Evolutionary conservation across 768 basidiomycete species (phyloP).

Genomic region (Termitomyces sp.): DNA sequence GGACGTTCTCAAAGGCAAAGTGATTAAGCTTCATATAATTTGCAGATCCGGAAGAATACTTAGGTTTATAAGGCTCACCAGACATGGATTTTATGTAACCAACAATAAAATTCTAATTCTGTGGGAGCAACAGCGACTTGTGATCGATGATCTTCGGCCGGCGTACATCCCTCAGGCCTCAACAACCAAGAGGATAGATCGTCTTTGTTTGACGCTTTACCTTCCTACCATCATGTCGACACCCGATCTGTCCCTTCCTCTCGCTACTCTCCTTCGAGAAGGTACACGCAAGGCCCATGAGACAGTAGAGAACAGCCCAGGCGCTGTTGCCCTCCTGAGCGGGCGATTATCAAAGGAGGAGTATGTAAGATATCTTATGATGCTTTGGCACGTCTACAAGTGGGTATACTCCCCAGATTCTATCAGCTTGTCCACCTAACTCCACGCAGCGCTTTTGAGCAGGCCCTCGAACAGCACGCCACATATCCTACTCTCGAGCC

Average conservation of each 20-base stretch:
- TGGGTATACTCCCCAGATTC: constrained; percentile 31
- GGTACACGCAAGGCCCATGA: constrained; percentile 52
- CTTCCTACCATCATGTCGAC: constrained; percentile 25
- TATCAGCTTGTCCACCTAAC: background rate
- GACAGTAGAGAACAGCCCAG: constrained; percentile 49
- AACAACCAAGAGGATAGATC: background rate
- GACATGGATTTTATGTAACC: too few species aligned
- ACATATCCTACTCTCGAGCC: constrained; percentile 58
- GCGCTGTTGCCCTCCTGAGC: constrained; percentile 50
- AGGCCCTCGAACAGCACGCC: constrained; percentile 52
- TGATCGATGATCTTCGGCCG: too few species aligned
- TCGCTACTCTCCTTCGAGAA: constrained; percentile 43
- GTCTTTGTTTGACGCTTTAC: constrained; percentile 1
- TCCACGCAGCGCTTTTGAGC: constrained; percentile 45
- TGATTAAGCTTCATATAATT: too few species aligned
- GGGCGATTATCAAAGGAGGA: constrained; percentile 59
- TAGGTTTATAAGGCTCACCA: too few species aligned
- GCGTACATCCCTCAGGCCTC: background rate
- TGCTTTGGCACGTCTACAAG: constrained; percentile 79
- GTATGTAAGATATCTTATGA: constrained; percentile 67
- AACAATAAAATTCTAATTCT: too few species aligned
- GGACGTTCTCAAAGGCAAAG: too few species aligned
- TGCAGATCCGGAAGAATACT: too few species aligned
- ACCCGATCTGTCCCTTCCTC: constrained; percentile 35
- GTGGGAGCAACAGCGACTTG: too few species aligned